Conservation (phyloP, 2,329 filamentous ascomycete species). For the Epichloe scottii region DNA sequence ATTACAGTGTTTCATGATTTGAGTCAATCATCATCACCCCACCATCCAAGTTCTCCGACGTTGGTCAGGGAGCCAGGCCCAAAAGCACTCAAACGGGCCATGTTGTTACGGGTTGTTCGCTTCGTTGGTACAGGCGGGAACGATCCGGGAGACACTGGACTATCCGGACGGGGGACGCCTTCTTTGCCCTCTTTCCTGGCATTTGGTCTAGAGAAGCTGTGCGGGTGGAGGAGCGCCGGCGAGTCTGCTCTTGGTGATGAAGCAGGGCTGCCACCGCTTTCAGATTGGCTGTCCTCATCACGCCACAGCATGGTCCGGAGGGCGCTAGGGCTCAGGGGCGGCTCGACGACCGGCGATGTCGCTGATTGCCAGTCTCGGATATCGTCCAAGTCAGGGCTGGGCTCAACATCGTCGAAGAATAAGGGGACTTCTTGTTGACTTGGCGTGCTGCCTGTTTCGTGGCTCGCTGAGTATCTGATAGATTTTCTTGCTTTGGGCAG, state of each 20-base stretch:
- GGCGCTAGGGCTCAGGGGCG: not conserved
- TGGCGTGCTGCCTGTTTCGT: constrained; percentile 7
- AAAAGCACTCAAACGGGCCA: constrained; percentile 25
- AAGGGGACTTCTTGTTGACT: constrained; percentile 14
- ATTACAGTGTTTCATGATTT: not conserved
- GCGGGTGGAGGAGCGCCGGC: constrained; percentile 1
- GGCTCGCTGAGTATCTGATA: not conserved
- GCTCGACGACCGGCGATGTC: constrained; percentile 3
- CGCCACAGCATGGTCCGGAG: not conserved
- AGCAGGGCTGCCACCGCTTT: not conserved
- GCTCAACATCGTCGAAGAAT: constrained; percentile 20
- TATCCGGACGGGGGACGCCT: constrained; percentile 28
- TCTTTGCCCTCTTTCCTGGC: constrained; percentile 8
- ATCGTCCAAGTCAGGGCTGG: constrained; percentile 26
- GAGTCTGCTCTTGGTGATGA: constrained; percentile 10
- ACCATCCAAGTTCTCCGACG: constrained; percentile 20
- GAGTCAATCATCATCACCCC: constrained; percentile 28
- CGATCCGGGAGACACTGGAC: constrained; percentile 23
- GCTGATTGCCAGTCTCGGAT: constrained; percentile 22
- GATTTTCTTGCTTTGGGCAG: not conserved
- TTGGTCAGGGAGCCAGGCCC: constrained; percentile 14
- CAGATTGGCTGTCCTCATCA: not conserved
- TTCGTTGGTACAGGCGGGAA: constrained; percentile 15
- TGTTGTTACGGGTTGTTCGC: constrained; percentile 20
- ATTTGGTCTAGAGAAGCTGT: constrained; percentile 3